Base-by-base conservation (phyloP, 116 monocot genomes). In the Thalassia testudinum region DNA sequence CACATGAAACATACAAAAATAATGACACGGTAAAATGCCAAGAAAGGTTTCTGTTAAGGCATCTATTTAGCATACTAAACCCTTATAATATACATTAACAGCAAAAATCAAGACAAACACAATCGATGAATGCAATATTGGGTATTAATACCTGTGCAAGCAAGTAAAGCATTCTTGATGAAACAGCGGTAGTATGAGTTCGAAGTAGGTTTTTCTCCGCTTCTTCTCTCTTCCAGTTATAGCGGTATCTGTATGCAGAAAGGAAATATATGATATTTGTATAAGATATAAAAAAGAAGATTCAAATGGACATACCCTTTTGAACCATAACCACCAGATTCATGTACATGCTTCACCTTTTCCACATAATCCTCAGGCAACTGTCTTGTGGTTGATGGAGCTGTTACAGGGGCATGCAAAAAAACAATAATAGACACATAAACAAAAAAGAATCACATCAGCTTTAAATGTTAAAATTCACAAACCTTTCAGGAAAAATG, bases 161-260 rank as follows among this genome's bases (percentile, higher is more conserved):
- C 61, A 53, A 64, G 58, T 85, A 85, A 45, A 97, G 76, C 95
- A 97, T 97, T 78, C 89, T 81, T 54, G 89, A 77, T 43, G 95
- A 97, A 62, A 97, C 89, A 59, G 95, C 95, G 65, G 95, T 97
- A 28, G 95, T 97, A 66, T 97, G 95, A 19, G 95, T 97, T 50
- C 95, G 73, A 24, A 97, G 81, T 21, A 97, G 65, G 64, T 88
- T 97, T 70, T 97, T 97, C 21, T 88, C 75, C 52, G 88, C 88
- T 70, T 97, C 95, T 20, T 88, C 89, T 55, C 79, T 75, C 66
- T 97, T 97, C 95, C 95, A 97, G 23, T 82, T 81, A 66, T 88
- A 97, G 16, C 74, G 69, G 66, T 97, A 97, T 34, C 95, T 97
- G 60, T 6, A 70, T 10, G 37, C 50, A 10, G 40, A 0, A 45